A percentile compares a stretch with the other conserved stretches of the same genome.
These are phyloP conservation scores for Venturia oleaginea DNA, from an alignment of 2,329 filamentous ascomycete genomes.

Conservation along the genomic window DNA sequence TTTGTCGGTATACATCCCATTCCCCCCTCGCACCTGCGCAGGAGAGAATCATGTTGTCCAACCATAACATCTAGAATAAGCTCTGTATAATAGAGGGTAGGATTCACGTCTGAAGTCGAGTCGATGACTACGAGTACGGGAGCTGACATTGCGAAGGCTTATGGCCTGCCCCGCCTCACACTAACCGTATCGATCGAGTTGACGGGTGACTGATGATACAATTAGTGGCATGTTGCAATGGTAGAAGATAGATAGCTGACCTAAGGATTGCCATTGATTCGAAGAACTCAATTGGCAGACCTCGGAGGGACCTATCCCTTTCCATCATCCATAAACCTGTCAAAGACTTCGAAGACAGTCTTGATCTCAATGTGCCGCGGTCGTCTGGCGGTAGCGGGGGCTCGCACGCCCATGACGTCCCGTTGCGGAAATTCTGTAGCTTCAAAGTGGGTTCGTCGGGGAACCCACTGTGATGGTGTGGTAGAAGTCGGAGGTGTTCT, in stretches of 20 bases:
- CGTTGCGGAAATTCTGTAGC: background rate
- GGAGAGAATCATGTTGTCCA: background rate
- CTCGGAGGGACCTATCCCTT: background rate
- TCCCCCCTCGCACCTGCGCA: constrained; percentile 2
- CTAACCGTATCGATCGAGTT: constrained; percentile 3
- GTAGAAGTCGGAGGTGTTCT: background rate
- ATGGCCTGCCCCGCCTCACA: background rate
- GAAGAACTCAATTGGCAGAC: constrained; percentile 2
- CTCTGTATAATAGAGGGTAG: background rate
- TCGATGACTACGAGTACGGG: background rate
- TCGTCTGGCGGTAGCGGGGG: background rate
- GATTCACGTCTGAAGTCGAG: background rate
- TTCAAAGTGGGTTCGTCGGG: background rate
- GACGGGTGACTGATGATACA: background rate
- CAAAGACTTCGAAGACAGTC: constrained; percentile 1
- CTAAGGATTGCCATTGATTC: background rate
- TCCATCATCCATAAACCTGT: constrained; percentile 3
- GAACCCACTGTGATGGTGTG: background rate
- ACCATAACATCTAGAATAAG: background rate
- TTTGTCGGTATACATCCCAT: background rate
- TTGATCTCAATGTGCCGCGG: background rate
- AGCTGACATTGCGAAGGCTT: background rate
- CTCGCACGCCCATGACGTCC: background rate
- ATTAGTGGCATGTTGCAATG: background rate
- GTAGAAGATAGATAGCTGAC: background rate